Evolutionary conservation across 345 rosid genomes (phyloP), one percentile per base, ranked within the genome.

Genomic region (Schrenkiella parvula): DNA sequence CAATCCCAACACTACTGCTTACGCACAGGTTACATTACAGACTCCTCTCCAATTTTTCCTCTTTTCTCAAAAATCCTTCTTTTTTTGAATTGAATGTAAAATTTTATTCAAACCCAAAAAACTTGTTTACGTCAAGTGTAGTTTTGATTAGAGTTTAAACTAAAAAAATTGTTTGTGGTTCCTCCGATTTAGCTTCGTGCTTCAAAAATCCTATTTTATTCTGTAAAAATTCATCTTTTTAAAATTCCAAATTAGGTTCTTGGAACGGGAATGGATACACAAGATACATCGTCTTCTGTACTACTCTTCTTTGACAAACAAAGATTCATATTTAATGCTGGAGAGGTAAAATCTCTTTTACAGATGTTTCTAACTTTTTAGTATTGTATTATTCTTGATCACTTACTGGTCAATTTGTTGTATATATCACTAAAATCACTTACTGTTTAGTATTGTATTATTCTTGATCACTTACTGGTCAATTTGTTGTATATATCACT

Each of bases 201-300:
- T n/a, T n/a, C n/a, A n/a, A n/a, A 61, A 42, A 60, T 38, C 43
- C 7, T 17, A 4, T 18, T n/a, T 12, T 61, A 21, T 59, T 25
- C 14, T 32, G 7, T 59, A 34, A 22, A 50, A 29, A 23, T 46
- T 47, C 12, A 8, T 60, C 21, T 52, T 79, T 58, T 53, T 28
- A 15, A 10, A 13, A 23, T 4, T 23, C 11, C 42, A 4, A 63
- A 48, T 47, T 74, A 93, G 97, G 89, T 90, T 47, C 82, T 93
- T 39, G 98, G 98, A 51, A 93, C 96, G 25, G 98, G 98, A 74
- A 87, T 93, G 97, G 98, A 93, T 80, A 90, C 97, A 38, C 98
- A 93, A 75, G 98, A 93, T 60, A 93, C 97, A 0, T 90, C 93
- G 1, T 87, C 98, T 50, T 93, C 97, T 4, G 95, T 93, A 22